phyloP scores from a whole-genome alignment of 2,329 filamentous ascomycete species.

The Hirsutella rhossiliensis region DNA sequence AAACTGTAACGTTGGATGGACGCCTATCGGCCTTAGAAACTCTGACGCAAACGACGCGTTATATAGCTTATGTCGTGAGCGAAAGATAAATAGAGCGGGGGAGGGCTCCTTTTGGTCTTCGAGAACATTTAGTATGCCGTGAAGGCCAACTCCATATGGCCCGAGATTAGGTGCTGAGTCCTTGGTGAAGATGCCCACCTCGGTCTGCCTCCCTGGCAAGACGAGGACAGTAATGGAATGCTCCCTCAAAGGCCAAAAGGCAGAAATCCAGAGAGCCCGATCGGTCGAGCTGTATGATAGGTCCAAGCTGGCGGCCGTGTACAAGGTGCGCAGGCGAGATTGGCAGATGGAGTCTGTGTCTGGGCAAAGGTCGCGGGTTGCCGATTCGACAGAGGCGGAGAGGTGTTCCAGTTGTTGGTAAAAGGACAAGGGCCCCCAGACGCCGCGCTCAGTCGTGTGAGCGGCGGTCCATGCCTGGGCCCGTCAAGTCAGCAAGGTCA shows the following conservation, averaged over 20 bases:
- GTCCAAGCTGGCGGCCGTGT: slow-evolving; percentile 54
- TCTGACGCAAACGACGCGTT: slow-evolving; percentile 44
- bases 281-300: slow-evolving; percentile 63
- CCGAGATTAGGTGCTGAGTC: slow-evolving; percentile 49
- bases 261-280: slow-evolving; percentile 51
- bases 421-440: slow-evolving; percentile 53
- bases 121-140: slow-evolving; percentile 67
- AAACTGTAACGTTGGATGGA: slow-evolving; percentile 72
- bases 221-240: slow-evolving; percentile 28
- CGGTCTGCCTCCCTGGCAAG: slow-evolving; percentile 44
- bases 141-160: slow-evolving; percentile 63
- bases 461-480: slow-evolving; percentile 52
- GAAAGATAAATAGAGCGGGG: slow-evolving; percentile 72
- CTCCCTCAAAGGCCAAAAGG: slow-evolving; percentile 43
- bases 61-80: slow-evolving; percentile 60
- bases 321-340: slow-evolving; percentile 27
- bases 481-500: slow-evolving; percentile 3
- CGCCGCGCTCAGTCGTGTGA: slow-evolving; percentile 15
- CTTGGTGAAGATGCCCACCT: slow-evolving; percentile 67
- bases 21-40: slow-evolving; percentile 61
- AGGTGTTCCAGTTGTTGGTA: slow-evolving; percentile 52
- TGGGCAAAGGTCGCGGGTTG: slow-evolving; percentile 39
- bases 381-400: slow-evolving; percentile 38
- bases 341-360: slow-evolving; percentile 35
- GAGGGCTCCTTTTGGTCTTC: slow-evolving; percentile 63